Base-by-base conservation (phyloP, 2,329 filamentous ascomycete species). In the Aspergillus fischeri region DNA sequence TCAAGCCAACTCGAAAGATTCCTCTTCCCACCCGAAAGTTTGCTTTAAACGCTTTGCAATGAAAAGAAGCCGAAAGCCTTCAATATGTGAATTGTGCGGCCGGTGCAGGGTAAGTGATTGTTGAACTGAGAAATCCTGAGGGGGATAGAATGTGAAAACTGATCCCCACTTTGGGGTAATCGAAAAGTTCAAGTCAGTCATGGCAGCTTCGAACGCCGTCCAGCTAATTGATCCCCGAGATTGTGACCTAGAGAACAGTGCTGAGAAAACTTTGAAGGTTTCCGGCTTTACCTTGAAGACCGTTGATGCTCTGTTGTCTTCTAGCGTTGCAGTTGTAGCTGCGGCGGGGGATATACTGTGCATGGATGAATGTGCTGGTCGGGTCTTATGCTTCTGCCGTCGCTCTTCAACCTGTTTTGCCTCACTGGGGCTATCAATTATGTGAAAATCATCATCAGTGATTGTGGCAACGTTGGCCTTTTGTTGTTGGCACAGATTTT, bases 311-410 rank as follows among this genome's bases (percentile, higher is more conserved):
- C 61, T 24, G 0, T 45, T 28, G 6, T 28, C 8, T 28, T n/a
- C 52, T 42, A 32, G 14, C 27, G 29, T 24, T 29, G 35, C 48
- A 17, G 60, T 38, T 0, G 21, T 27, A 3, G 61, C 27, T 28
- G 27, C 27, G 7, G 27, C 27, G 8, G 7, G 27, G 8, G 7
- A 28, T 8, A 8, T 28, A 9, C 27, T 28, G 27, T 28, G 41
- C 0, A 65, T 53, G 0, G 74, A 77, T 1, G 73, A 70, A 27
- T 75, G 63, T 72, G 29, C 32, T 2, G 59, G 75, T 0, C 78
- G 75, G 0, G 78, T 80, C 67, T 80, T 82, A 47, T 77, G 70
- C 57, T 80, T 81, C 44, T 74, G 56, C 24, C 63, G 71, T 25
- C 73, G 72, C 47, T 74, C 64, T 54, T 77, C 65, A 1, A 77